Conservation (phyloP, 768 basidiomycete species). For the Pleurotus eryngii region DNA sequence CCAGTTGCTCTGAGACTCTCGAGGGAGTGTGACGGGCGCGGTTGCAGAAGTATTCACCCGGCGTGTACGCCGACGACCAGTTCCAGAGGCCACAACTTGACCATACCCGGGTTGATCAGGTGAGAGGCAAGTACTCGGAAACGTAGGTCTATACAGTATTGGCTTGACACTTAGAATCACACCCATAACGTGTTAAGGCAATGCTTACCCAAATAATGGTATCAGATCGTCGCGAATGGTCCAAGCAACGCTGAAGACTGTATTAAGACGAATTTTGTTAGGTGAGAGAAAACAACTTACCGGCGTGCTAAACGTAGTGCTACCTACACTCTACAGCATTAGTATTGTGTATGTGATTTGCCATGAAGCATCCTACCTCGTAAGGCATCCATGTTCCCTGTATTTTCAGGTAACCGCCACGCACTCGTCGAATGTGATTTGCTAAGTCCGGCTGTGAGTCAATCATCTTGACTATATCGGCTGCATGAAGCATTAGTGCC, state of each 20-base stretch:
- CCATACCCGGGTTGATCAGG: constrained; percentile 87
- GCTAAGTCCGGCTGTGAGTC: constrained; percentile 89
- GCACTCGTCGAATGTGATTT: constrained; percentile 75
- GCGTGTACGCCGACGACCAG: constrained; percentile 59
- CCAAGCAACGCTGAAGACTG: constrained; percentile 70
- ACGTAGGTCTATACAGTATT: constrained; percentile 59
- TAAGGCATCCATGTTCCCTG: constrained; percentile 96
- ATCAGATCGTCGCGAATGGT: constrained; percentile 81
- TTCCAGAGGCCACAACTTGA: constrained; percentile 65
- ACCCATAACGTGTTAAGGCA: constrained; percentile 9
- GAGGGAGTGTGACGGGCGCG: constrained; percentile 16
- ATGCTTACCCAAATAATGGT: constrained; percentile 77
- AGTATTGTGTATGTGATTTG: constrained; percentile 10
- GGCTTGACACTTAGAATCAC: constrained; percentile 9
- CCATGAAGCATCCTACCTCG: constrained; percentile 48
- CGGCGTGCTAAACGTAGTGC: constrained; percentile 77
- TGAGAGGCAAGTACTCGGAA: constrained; percentile 78
- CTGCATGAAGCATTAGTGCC: constrained; percentile 34
- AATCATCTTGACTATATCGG: constrained; percentile 91
- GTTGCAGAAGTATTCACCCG: constrained; percentile 38
- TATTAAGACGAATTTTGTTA: too few relatives aligned
- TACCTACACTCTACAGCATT: constrained; percentile 42
- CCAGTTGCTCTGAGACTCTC: constrained; percentile 36
- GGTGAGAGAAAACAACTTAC: constrained; percentile 36
- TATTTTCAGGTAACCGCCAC: constrained; percentile 87